These are phyloP conservation scores for bread wheat (Triticum aestivum) DNA, from an alignment of 176 grass and related monocot genomes.

Conservation along the genomic window DNA sequence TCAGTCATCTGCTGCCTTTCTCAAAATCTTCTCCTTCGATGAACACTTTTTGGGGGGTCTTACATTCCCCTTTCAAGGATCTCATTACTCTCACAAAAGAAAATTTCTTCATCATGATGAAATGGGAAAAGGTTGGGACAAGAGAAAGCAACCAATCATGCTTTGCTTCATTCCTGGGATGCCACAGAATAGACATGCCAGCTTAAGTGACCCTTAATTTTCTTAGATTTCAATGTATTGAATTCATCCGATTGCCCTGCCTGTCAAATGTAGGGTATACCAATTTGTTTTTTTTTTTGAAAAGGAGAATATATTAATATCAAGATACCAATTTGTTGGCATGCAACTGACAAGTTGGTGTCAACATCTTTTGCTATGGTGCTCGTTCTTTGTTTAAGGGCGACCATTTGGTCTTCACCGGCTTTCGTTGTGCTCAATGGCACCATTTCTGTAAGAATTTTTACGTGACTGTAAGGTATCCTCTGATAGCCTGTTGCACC, in stretches of 20 bases:
- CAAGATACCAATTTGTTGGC: background rate
- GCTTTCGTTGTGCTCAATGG: conserved; percentile 28
- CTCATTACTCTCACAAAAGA: background rate
- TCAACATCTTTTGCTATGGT: conserved; percentile 19
- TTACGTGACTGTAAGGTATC: background rate
- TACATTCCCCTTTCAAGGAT: conserved; percentile 20
- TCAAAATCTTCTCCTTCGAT: no score
- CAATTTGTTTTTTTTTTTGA: no score
- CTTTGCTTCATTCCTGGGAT: conserved; percentile 18
- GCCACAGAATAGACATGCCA: background rate
- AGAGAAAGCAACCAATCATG: conserved; percentile 3
- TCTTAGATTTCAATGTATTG: background rate
- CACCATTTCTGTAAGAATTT: conserved; percentile 15
- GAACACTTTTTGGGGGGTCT: no score
- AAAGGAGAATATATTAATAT: no score
- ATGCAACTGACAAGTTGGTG: conserved; percentile 26
- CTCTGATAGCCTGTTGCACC: background rate
- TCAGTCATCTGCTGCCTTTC: conserved; percentile 36
- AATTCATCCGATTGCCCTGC: background rate
- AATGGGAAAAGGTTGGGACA: conserved; percentile 10
- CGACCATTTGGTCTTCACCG: background rate
- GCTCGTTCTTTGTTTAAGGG: background rate
- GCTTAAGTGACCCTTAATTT: background rate
- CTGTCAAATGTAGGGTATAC: background rate
- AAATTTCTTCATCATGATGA: conserved; percentile 7